Evolutionary conservation across 768 basidiomycete genomes (phyloP), one percentile per base, ranked within the genome.

Genomic region (Boletus vinaceobasis): DNA sequence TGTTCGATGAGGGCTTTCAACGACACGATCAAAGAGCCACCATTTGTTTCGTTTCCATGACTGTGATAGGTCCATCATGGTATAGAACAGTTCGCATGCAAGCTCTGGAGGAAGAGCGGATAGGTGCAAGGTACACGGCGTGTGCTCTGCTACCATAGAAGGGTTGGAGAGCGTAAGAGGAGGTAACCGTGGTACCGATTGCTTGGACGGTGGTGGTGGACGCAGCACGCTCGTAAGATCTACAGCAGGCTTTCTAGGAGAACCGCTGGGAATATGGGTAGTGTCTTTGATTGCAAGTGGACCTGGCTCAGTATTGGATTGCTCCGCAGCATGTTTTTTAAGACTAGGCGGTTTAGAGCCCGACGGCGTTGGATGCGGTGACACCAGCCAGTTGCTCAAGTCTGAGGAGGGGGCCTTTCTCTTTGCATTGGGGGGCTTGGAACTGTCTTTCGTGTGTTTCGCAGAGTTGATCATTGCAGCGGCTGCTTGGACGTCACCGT

Each of bases 1-100:
- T 1, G 90, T 88, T n/a, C 82, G 76, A 71, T 93, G 90, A 4
- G 90, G 89, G 60, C 88, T 90, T 70, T 92, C 88, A 2, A 92
- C 91, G 14, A 92, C 57, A 21, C 84, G 77, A 63, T 93, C 89
- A 68, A 89, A 86, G 19, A 93, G 76, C 85, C 86, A 92, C 91
- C 90, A 93, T 61, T 84, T 88, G 57, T 88, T 90, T 47, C 82
- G 75, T 57, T 79, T 73, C 90, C 90, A 93, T 8, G 69, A 62
- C 38, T 71, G 75, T 19, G 89, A 84, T 15, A 77, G 72, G 45
- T 83, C 77, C 14, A 86, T 56, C 87, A 93, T 86, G 0, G 76
- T 77, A 58, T 91, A 85, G 68, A 89, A 93, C 21, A 93, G 74
- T 47, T 75, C 76, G 65, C 81, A 90, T 0, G 91, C 90, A 17